These are phyloP conservation scores for Petunia secreta DNA, from an alignment of 257 asterid genomes.

Conservation along the genomic window DNA sequence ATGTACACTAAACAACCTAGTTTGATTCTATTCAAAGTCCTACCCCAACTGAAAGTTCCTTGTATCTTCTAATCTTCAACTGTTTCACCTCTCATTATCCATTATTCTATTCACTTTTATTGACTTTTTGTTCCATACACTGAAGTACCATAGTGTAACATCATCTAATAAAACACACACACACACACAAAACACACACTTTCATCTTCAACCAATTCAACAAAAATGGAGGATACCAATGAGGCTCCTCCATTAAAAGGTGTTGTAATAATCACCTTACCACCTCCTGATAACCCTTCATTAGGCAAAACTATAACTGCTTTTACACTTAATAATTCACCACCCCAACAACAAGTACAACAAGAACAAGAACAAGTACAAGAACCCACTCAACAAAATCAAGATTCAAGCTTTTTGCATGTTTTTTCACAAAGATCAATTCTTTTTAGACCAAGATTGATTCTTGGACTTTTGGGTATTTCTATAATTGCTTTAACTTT, in stretches of 20 bases:
- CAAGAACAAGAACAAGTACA: constrained; percentile 21
- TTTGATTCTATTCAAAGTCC: neutral
- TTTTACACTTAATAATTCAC: constrained; percentile 46
- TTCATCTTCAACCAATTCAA: neutral
- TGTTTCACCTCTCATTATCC: neutral
- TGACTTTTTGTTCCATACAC: neutral
- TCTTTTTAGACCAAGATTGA: constrained; percentile 30
- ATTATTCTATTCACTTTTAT: neutral
- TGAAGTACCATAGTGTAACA: neutral
- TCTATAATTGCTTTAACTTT: constrained; percentile 51
- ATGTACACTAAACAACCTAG: too few relatives aligned
- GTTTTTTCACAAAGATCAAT: constrained; percentile 29
- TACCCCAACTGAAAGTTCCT: neutral
- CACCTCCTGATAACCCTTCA: constrained; percentile 70
- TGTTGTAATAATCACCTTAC: constrained; percentile 64
- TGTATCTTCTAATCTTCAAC: neutral
- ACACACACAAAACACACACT: too few relatives aligned
- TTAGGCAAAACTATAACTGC: constrained; percentile 77
- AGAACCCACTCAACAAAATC: neutral
- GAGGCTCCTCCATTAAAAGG: constrained; percentile 46
- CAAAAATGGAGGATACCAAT: constrained; percentile 33
- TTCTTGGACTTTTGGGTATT: constrained; percentile 43
- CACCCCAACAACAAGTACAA: constrained; percentile 26
- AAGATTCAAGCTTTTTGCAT: constrained; percentile 21
- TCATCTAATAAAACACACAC: too few relatives aligned